Conservation (phyloP, 2,329 filamentous ascomycete genomes). For the Zasmidium citrigriseum region DNA sequence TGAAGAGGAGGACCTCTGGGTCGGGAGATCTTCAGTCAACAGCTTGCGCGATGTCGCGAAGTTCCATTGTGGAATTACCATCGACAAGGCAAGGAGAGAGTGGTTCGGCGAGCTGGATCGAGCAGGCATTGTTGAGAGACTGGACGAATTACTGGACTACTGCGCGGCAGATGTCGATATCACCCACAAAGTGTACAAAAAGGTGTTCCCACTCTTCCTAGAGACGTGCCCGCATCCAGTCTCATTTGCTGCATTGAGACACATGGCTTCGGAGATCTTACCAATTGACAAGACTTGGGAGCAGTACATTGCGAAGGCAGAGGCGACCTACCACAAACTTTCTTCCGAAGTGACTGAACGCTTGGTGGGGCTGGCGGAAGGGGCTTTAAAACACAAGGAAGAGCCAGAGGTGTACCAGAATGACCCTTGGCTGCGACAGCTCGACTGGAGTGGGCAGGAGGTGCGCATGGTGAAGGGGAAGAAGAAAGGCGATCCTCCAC, state of each 20-base stretch:
- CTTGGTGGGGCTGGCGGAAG: constrained; percentile 71
- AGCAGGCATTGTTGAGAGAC: constrained; percentile 65
- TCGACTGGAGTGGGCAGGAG: constrained; percentile 95
- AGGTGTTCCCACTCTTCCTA: constrained; percentile 87
- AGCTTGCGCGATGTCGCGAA: constrained; percentile 93
- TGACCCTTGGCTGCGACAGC: constrained; percentile 88
- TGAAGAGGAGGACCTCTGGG: constrained; percentile 94
- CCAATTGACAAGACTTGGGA: constrained; percentile 89
- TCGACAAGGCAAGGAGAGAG: constrained; percentile 86
- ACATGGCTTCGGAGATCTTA: constrained; percentile 90
- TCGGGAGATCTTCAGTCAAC: constrained; percentile 91
- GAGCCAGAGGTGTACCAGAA: constrained; percentile 68
- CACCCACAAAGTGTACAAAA: constrained; percentile 91
- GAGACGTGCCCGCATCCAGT: constrained; percentile 93
- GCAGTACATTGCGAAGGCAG: constrained; percentile 77
- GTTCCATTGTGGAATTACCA: constrained; percentile 87
- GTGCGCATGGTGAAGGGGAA: constrained; percentile 89
- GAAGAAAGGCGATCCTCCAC: constrained; percentile 77
- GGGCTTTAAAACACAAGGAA: constrained; percentile 73
- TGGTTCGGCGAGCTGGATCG: constrained; percentile 83
- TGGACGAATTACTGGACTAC: constrained; percentile 87
- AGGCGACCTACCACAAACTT: constrained; percentile 77
- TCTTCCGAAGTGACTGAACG: constrained; percentile 77
- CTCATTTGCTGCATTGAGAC: constrained; percentile 89
- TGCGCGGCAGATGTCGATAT: constrained; percentile 92